A percentile compares a stretch with the other conserved stretches of the same genome.
Evolutionary conservation across 2,329 filamentous ascomycete species (phyloP).

Genomic region (Ophiostoma himal-ulmi): DNA sequence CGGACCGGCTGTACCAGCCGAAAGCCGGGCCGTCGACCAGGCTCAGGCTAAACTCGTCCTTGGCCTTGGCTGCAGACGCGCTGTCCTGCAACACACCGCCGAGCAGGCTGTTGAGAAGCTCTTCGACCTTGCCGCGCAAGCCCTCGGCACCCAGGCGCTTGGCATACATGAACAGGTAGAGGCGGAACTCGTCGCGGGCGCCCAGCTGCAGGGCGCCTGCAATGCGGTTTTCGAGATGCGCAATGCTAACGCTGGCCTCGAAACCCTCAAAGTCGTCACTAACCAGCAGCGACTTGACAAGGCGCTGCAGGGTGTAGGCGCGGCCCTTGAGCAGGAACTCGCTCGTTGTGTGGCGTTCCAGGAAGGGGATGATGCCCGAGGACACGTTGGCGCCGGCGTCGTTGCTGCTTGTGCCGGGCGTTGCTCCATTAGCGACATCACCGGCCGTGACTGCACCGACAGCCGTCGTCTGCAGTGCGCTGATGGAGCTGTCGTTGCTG

Average conservation of each 20-base stretch:
- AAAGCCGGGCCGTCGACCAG: constrained; percentile 34
- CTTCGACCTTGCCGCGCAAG: constrained; percentile 81
- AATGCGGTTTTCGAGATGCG: constrained; percentile 90
- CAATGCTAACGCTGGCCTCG: constrained; percentile 85
- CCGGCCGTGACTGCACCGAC: constrained; percentile 51
- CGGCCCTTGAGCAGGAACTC: constrained; percentile 88
- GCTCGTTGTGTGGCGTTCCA: constrained; percentile 91
- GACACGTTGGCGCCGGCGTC: constrained; percentile 75
- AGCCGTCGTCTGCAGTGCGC: constrained; percentile 68
- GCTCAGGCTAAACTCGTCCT: background rate
- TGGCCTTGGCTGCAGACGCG: background rate
- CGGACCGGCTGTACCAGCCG: constrained; percentile 61
- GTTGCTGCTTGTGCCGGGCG: background rate
- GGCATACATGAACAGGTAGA: constrained; percentile 97
- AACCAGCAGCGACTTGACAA: constrained; percentile 82
- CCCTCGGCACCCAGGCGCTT: constrained; percentile 92
- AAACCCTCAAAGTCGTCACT: constrained; percentile 89
- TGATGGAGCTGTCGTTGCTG: constrained; percentile 83
- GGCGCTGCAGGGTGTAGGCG: constrained; percentile 81
- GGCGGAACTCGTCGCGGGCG: constrained; percentile 83
- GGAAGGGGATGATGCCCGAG: constrained; percentile 83
- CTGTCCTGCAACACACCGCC: constrained; percentile 61
- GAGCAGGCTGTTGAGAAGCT: constrained; percentile 74
- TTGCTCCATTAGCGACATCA: constrained; percentile 32
- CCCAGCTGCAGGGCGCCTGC: constrained; percentile 80